Conservation (phyloP, 139 green algal species). For the Pseudopediastrum boryanum region DNA sequence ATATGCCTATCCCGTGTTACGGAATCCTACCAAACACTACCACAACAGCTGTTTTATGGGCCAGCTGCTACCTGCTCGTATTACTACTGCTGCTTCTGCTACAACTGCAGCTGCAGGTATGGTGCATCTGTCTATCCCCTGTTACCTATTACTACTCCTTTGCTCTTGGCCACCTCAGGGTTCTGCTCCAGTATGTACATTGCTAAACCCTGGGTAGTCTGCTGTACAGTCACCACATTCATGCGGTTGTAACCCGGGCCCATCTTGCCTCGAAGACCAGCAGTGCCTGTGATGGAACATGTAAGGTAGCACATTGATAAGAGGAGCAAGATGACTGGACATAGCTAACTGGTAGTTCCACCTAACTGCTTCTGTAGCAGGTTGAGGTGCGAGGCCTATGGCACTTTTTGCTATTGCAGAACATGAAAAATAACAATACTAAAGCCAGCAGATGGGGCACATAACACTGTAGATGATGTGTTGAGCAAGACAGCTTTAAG, state of each 20-base stretch:
- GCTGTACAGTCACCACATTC: conserved; percentile 76
- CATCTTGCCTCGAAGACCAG: conserved; percentile 73
- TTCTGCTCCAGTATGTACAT: conserved; percentile 49
- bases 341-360: background rate
- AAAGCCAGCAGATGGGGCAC: background rate
- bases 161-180: background rate
- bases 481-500: too few species aligned
- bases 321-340: background rate
- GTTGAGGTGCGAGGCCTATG: background rate
- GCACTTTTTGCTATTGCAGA: background rate
- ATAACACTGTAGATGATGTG: background rate
- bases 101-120: conserved; percentile 3
- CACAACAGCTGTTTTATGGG: background rate
- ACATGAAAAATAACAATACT: background rate
- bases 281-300: conserved; percentile 58
- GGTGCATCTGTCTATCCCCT: background rate
- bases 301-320: background rate
- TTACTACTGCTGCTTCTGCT: conserved; percentile 1
- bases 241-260: conserved; percentile 76
- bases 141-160: conserved; percentile 32
- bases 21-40: too few species aligned
- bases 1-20: too few species aligned
- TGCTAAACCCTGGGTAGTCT: conserved; percentile 77
- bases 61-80: background rate
- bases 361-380: background rate